Conservation (phyloP, 2,329 filamentous ascomycete genomes). For the Onygenales sp. region DNA sequence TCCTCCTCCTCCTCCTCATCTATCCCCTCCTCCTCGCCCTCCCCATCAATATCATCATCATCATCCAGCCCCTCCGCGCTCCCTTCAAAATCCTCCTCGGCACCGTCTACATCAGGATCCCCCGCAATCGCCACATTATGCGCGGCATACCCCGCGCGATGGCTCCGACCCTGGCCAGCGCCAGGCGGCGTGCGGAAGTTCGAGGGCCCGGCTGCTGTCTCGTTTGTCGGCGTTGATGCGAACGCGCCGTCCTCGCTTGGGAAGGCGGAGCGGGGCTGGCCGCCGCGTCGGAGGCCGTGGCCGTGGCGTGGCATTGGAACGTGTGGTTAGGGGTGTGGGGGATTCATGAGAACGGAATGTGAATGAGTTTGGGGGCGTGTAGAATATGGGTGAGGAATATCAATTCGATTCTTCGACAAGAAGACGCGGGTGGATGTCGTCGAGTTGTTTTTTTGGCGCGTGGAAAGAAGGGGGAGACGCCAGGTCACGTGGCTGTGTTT, state of each 20-base stretch:
- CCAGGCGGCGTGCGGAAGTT: background rate
- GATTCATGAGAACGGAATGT: background rate
- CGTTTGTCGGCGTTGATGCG: constrained; percentile 7
- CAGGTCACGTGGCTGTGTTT: no score
- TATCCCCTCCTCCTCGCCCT: constrained; percentile 13
- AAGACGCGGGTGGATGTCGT: no score
- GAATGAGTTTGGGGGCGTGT: background rate
- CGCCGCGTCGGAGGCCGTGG: constrained; percentile 1
- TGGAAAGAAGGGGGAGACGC: no score
- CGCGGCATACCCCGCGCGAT: background rate
- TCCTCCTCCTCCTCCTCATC: constrained; percentile 8
- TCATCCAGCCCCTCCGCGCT: background rate
- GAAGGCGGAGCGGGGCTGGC: constrained; percentile 3
- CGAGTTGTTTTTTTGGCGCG: no score
- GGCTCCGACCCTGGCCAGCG: background rate
- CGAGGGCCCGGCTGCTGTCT: constrained; percentile 2
- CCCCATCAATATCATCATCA: background rate
- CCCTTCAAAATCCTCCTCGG: background rate
- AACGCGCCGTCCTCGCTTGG: constrained; percentile 12
- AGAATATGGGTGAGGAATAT: no score
- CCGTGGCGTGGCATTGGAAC: constrained; percentile 8
- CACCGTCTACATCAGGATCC: background rate
- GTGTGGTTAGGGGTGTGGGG: background rate
- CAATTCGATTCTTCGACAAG: no score
- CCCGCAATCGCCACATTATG: background rate